phyloP scores from a whole-genome alignment of 2,329 filamentous ascomycete genomes.

The Aspergillus chevalieri region DNA sequence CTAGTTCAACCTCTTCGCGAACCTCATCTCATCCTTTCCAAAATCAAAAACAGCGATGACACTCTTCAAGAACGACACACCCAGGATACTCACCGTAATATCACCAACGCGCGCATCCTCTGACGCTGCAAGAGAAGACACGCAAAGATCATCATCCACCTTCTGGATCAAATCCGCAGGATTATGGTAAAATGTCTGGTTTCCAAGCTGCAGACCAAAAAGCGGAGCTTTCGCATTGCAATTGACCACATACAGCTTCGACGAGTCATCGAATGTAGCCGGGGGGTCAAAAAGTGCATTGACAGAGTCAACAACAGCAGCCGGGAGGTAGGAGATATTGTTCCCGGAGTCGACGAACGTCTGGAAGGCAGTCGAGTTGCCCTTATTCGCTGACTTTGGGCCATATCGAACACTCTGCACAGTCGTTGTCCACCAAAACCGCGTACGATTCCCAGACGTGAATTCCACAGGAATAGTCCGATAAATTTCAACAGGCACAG shows the following conservation, averaged over 20 bases:
- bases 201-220: slow-evolving; percentile 37
- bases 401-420: slow-evolving; percentile 25
- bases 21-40: slow-evolving; percentile 42
- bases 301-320: slow-evolving; percentile 32
- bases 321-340: slow-evolving; percentile 33
- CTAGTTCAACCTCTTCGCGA: slow-evolving; percentile 23
- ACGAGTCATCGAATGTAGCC: slow-evolving; percentile 25
- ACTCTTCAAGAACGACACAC: slow-evolving; percentile 46
- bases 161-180: slow-evolving; percentile 26
- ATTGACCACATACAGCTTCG: slow-evolving; percentile 33
- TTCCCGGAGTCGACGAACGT: slow-evolving; percentile 39
- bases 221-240: slow-evolving; percentile 39
- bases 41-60: slow-evolving; percentile 49
- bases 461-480: slow-evolving; percentile 17
- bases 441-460: slow-evolving; percentile 18
- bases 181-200: slow-evolving; percentile 30
- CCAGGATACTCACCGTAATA: slow-evolving; percentile 35
- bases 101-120: slow-evolving; percentile 24
- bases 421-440: slow-evolving; percentile 36
- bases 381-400: slow-evolving; percentile 4
- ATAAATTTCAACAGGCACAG: slow-evolving; percentile 32
- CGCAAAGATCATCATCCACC: slow-evolving; percentile 10
- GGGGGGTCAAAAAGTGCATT: slow-evolving; percentile 41
- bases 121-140: slow-evolving; percentile 21
- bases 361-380: slow-evolving; percentile 28